Base-by-base conservation (phyloP, 208 protist species). In the Leishmania major region DNA sequence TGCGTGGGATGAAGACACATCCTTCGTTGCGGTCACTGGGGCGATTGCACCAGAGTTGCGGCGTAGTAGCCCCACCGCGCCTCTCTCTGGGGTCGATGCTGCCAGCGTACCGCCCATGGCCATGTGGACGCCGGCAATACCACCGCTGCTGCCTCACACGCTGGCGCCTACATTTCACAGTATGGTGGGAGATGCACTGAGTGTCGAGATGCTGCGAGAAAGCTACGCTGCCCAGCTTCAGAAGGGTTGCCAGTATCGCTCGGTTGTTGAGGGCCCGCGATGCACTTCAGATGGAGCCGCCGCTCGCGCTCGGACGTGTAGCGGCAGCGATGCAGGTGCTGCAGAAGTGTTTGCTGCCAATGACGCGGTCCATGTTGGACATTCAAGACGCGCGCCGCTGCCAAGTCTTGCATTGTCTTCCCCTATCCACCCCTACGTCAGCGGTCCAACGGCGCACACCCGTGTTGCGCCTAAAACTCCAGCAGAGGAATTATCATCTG, bases 131-230 rank as follows among this genome's bases (percentile, higher is more conserved):
- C 74, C 49, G 15, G 49, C 74, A 49, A 55, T 8, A 45, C 51
- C 74, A 3, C 49, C 22, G 31, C 74, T 67, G 31, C 31, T n/a
- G 35, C 0, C 49, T 25, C 74, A 31, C 7, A 15, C 31, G 6
- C 57, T 51, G 19, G 55, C 74, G 35, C 74, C 74, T 25, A 67
- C 55, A 31, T 78, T 78, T 64, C 74, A 78, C 74, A 40, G 55
- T 31, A 49, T 78, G 74, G 74, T 78, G 74, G 74, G 55, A 2
- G 35, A 57, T 35, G n/a, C 37, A 7, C 53, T 78, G 55, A 62
- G 57, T 49, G 15, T 60, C 17, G 62, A 51, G 76, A 69, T 80
- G 62, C 60, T 80, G 37, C 76, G 43, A 49, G 76, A 69, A 31
- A 57, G 60, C 76, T 71, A 80, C 47, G 45, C 25, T 1, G 62